These are phyloP conservation scores for Spongospora subterranea DNA, from an alignment of 208 protist species.

Conservation along the genomic window DNA sequence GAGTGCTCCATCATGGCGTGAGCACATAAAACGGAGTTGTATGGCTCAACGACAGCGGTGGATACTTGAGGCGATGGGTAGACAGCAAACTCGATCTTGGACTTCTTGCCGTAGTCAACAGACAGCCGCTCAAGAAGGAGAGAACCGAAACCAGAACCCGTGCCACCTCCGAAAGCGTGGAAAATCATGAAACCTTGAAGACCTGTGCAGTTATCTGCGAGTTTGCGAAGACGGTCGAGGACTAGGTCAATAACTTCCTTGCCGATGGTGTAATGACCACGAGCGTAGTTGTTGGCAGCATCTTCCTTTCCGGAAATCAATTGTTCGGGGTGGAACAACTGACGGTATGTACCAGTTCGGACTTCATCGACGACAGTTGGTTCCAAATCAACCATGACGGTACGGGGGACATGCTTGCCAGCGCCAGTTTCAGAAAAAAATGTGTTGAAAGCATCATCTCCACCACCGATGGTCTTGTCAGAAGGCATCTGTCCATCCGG, in stretches of 20 bases:
- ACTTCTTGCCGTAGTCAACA: conserved; percentile 97
- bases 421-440: conserved; percentile 79
- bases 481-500: conserved; percentile 78
- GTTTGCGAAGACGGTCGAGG: conserved; percentile 88
- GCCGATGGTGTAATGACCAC: conserved; percentile 79
- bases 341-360: conserved; percentile 88
- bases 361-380: conserved; percentile 95
- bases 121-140: conserved; percentile 94
- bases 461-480: conserved; percentile 76
- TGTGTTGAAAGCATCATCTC: conserved; percentile 79
- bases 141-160: conserved; percentile 94
- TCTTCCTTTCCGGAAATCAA: conserved; percentile 80
- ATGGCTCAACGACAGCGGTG: conserved; percentile 79
- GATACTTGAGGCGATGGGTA: conserved; percentile 78
- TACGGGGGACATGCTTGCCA: conserved; percentile 84
- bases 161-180: conserved; percentile 97
- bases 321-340: conserved; percentile 78
- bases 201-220: conserved; percentile 94
- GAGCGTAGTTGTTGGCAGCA: conserved; percentile 80
- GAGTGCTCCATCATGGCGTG: conserved; percentile 78
- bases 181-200: conserved; percentile 98
- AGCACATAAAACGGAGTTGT: conserved; percentile 78
- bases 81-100: conserved; percentile 81
- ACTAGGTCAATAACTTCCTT: conserved; percentile 78
- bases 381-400: conserved; percentile 94